Conservation (phyloP, 805 yeast genomes). For the Barnettozyma pratensis region DNA sequence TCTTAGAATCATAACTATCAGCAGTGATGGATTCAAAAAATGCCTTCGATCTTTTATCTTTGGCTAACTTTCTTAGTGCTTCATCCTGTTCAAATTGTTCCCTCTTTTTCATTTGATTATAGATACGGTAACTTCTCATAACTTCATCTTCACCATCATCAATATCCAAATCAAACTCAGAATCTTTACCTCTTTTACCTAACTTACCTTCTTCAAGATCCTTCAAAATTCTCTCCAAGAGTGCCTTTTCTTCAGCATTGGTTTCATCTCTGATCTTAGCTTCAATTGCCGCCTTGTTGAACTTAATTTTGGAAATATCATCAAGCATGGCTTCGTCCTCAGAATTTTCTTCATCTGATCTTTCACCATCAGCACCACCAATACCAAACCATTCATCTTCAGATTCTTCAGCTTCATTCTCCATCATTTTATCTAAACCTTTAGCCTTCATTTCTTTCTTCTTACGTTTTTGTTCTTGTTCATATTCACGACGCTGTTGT, state of each 20-base stretch:
- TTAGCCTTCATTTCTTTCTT: slow-evolving; percentile 49
- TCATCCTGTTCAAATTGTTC: slow-evolving; percentile 44
- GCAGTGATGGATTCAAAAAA: slow-evolving; percentile 63
- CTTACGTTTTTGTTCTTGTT: slow-evolving; percentile 25
- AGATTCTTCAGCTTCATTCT: slow-evolving; percentile 83
- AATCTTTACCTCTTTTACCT: slow-evolving; percentile 49
- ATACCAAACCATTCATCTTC: slow-evolving; percentile 85
- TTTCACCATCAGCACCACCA: slow-evolving; percentile 65
- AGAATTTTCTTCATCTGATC: slow-evolving; percentile 51
- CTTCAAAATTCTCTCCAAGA: slow-evolving; percentile 60
- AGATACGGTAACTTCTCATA: slow-evolving; percentile 28
- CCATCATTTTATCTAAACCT: slow-evolving; percentile 59
- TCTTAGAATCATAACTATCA: slow-evolving; percentile 29
- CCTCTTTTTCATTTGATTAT: slow-evolving; percentile 26
- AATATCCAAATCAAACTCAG: slow-evolving; percentile 54
- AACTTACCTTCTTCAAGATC: slow-evolving; percentile 72
- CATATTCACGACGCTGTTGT: slow-evolving; percentile 22
- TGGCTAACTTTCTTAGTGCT: slow-evolving; percentile 43
- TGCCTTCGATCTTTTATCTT: slow-evolving; percentile 56
- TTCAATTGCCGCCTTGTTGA: slow-evolving; percentile 55
- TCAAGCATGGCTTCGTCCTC: slow-evolving; percentile 79
- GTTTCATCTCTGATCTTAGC: slow-evolving; percentile 54
- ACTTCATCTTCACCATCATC: slow-evolving; percentile 73
- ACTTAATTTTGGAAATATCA: slow-evolving; percentile 53
- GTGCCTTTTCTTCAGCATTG: slow-evolving; percentile 53